Conservation (phyloP, 306 rosid genomes). For the Lotus japonicus region DNA sequence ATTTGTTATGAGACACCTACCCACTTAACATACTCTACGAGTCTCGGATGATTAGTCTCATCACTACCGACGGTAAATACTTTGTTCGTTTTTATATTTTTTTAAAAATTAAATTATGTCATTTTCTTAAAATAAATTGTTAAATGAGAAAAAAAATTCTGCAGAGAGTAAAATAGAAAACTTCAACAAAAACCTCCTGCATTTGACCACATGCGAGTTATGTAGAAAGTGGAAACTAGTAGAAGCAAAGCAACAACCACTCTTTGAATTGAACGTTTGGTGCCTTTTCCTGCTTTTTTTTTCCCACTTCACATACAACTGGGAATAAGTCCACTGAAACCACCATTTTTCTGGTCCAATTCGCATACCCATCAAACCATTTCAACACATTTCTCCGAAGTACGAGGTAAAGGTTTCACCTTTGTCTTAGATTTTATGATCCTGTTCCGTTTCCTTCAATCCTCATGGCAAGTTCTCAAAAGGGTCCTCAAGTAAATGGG, state of each 20-base stretch:
- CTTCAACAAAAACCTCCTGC: background rate
- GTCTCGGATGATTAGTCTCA: too few species aligned
- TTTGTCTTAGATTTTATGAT: constrained; percentile 8
- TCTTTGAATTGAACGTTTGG: constrained; percentile 16
- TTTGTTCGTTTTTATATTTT: too few species aligned
- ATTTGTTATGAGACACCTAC: too few species aligned
- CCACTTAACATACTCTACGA: too few species aligned
- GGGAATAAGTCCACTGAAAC: background rate
- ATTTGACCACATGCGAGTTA: background rate
- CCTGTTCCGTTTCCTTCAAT: background rate
- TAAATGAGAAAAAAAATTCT: background rate
- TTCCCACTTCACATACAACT: background rate
- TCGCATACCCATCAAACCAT: background rate
- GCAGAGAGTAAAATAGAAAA: background rate
- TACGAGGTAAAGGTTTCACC: constrained; percentile 19
- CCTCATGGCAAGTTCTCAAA: background rate
- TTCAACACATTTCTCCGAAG: background rate
- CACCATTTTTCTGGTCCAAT: background rate
- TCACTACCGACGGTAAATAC: too few species aligned
- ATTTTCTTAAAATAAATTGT: background rate
- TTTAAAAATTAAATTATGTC: too few species aligned
- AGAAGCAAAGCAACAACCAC: background rate
- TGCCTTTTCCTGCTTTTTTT: background rate
- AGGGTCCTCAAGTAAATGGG: constrained; percentile 5
- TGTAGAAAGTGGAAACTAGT: background rate